A percentile compares a stretch with the other conserved stretches of the same genome.
Evolutionary conservation across 805 yeast species (phyloP).

Genomic region (Saturnispora gosingensis): DNA sequence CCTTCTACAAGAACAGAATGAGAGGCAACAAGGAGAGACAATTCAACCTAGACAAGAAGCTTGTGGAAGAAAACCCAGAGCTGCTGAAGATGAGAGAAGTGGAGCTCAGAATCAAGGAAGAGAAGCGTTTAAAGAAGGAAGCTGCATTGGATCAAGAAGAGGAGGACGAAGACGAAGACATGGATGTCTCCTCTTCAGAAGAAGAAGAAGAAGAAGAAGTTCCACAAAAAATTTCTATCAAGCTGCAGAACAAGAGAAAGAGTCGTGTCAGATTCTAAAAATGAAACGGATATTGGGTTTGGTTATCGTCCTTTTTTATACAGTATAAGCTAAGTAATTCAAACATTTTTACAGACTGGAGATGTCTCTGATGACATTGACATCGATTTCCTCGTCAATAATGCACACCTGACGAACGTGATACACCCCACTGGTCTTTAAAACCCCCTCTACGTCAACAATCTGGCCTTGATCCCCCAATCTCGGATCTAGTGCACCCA

Average conservation of each 20-base stretch:
- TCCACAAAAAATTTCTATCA: constrained; percentile 48
- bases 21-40: constrained; percentile 88
- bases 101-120: constrained; percentile 69
- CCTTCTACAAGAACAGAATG: constrained; percentile 99
- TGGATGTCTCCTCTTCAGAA: constrained; percentile 29
- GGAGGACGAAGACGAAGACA: constrained; percentile 37
- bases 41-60: constrained; percentile 74
- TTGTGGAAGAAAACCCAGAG: constrained; percentile 84
- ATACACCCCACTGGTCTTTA: neutral
- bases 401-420: neutral
- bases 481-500: neutral
- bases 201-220: constrained; percentile 34
- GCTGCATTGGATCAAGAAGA: constrained; percentile 34
- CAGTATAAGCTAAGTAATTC: neutral
- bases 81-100: constrained; percentile 88
- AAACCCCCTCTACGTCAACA: constrained; percentile 5
- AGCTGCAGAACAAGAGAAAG: constrained; percentile 43
- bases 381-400: neutral
- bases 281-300: neutral
- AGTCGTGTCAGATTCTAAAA: constrained; percentile 36
- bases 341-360: neutral
- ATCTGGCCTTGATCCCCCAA: constrained; percentile 5
- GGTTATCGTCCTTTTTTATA: neutral
- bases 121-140: constrained; percentile 51
- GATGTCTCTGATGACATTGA: neutral